Conservation (phyloP, 2,329 filamentous ascomycete genomes). For the Parafenestella ontariensis region DNA sequence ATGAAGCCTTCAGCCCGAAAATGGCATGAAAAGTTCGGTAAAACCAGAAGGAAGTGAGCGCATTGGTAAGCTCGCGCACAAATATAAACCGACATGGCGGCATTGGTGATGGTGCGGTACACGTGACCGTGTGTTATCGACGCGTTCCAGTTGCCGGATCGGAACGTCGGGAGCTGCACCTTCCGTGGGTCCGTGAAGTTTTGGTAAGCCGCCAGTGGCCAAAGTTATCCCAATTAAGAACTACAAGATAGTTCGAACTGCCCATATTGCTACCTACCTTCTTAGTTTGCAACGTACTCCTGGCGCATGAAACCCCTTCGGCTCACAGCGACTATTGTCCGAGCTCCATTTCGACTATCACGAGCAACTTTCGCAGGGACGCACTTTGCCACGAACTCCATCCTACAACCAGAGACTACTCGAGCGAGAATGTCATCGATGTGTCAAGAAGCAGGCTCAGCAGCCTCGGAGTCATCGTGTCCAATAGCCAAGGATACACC, state of each 20-base stretch:
- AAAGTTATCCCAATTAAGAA: constrained; percentile 9
- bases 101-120: not conserved
- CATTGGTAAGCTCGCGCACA: not conserved
- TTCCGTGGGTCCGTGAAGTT: constrained; percentile 14
- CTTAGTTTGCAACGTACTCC: not conserved
- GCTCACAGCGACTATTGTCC: constrained; percentile 3
- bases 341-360: not conserved
- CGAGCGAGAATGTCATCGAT: constrained; percentile 9
- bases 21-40: constrained; percentile 51
- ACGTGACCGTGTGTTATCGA: constrained; percentile 15
- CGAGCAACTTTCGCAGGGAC: not conserved
- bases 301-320: constrained; percentile 14
- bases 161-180: constrained; percentile 14
- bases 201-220: constrained; percentile 25
- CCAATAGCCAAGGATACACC: constrained; percentile 2
- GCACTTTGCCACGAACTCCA: not conserved
- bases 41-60: constrained; percentile 39
- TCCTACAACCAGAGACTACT: not conserved
- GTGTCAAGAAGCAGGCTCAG: not conserved
- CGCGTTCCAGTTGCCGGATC: constrained; percentile 13
- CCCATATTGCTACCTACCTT: not conserved
- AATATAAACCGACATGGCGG: not conserved
- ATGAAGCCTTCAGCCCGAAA: constrained; percentile 43
- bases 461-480: constrained; percentile 5
- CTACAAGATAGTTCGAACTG: constrained; percentile 8